Percentiles rank a stretch among this genome's conserved stretches.
These are phyloP conservation scores for Cordia subcordata DNA, from an alignment of 257 asterid genomes.

Conservation along the genomic window DNA sequence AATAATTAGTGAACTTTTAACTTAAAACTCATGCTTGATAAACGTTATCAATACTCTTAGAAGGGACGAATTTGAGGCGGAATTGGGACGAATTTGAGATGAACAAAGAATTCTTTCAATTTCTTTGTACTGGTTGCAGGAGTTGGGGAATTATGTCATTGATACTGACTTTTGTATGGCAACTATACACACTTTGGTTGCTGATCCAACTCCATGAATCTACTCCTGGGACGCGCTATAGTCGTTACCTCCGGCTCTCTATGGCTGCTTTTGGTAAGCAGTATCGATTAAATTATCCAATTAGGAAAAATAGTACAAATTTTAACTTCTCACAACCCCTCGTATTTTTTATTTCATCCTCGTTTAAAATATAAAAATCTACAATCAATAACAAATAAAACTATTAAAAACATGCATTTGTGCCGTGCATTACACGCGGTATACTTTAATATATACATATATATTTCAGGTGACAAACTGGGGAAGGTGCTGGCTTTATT, in stretches of 20 bases:
- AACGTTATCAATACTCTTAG: too few relatives aligned
- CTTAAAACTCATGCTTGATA: too few relatives aligned
- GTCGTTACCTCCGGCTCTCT: conserved; percentile 79
- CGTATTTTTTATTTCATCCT: too few relatives aligned
- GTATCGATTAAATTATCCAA: neutral
- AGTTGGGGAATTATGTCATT: conserved; percentile 67
- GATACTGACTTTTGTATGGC: conserved; percentile 65
- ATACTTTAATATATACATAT: neutral
- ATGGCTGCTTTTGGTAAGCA: conserved; percentile 73
- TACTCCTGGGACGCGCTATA: conserved; percentile 54
- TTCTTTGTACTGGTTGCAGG: conserved; percentile 36
- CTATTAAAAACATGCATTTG: too few relatives aligned
- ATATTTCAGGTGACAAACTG: conserved; percentile 46
- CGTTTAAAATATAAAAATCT: too few relatives aligned
- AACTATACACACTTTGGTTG: conserved; percentile 72
- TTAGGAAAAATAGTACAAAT: too few relatives aligned
- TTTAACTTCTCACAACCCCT: too few relatives aligned
- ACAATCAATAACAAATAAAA: too few relatives aligned
- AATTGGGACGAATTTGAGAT: too few relatives aligned
- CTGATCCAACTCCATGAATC: conserved; percentile 81
- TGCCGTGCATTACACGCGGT: too few relatives aligned
- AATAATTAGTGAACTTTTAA: too few relatives aligned
- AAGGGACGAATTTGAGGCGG: too few relatives aligned
- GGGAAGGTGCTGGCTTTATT: conserved; percentile 66
- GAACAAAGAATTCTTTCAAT: neutral